A percentile compares a stretch with the other conserved stretches of the same genome.
Evolutionary conservation across 75 land plant genomes (phyloP).

Genomic region (Pinus tabuliformis): DNA sequence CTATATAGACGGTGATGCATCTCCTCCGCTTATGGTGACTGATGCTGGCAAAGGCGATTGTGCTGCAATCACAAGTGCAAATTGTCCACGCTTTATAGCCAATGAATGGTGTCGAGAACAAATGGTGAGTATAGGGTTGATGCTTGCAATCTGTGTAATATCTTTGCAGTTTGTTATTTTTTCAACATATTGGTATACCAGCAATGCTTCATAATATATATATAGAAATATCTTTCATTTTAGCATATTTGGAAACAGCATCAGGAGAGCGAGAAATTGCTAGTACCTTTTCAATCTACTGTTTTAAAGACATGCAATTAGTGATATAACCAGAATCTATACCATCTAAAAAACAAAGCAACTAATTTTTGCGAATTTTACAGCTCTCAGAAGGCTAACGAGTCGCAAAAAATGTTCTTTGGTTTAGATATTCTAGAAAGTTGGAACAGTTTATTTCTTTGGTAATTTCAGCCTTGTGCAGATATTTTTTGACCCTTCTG

Average conservation of each 20-base stretch:
- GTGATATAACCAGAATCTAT: neutral
- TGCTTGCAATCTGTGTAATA: neutral
- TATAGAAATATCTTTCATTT: neutral
- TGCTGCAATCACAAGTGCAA: constrained; percentile 65
- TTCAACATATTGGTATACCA: neutral
- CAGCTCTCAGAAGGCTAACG: neutral
- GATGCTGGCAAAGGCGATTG: constrained; percentile 55
- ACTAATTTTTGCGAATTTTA: neutral
- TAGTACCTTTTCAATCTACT: neutral
- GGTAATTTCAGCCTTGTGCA: too few relatives aligned
- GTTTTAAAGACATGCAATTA: too few relatives aligned
- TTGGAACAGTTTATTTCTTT: too few relatives aligned
- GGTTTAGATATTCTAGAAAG: neutral
- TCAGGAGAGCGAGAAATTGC: neutral
- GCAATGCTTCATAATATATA: neutral
- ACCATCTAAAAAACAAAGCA: neutral
- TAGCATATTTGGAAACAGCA: neutral
- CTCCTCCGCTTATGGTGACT: constrained; percentile 67
- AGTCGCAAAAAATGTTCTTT: neutral
- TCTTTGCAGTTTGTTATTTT: neutral
- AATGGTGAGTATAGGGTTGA: constrained; percentile 45
- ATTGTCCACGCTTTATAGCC: constrained; percentile 72
- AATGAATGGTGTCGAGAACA: constrained; percentile 85
- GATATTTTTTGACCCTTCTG: too few relatives aligned
- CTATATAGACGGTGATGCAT: constrained; percentile 25